Evolutionary conservation across 176 grass and related monocot species (phyloP), one percentile per base, ranked within the genome.

Genomic region (Cenchrus americanus): DNA sequence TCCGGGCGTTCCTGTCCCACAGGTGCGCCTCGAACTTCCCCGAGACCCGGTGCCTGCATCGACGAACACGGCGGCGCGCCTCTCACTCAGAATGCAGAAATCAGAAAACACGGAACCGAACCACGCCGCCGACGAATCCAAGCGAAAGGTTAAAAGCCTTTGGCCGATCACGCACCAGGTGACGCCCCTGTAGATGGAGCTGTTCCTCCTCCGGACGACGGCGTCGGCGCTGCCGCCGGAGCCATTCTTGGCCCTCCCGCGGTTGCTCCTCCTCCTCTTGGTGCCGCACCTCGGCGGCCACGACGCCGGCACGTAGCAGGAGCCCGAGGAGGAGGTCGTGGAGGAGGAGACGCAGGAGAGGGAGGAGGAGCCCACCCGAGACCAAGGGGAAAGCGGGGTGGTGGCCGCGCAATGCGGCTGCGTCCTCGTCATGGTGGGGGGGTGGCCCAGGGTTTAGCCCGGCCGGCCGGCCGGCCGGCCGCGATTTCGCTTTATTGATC

Each of bases 11-110:
- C 69, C 59, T 84, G 81, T 97, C 92, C 94, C 94, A 97, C 62
- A 97, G 83, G 76, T 92, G 88, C 50, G 92, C 92, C 83, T 94
- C 94, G 58, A 74, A 97, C 73, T 84, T 94, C 26, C 94, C 94
- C 4, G 94, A 62, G 55, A 24, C 69, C 85, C 61, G 80, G 85
- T 97, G 90, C 81, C 94, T 97, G 10, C 44, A 55, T 58, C 87
- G 69, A 41, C 22, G 42, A 9, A 55, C 44, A 71, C 55, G 37
- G 10, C 6, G 26, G 47, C 1, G 21, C 61, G 42, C 1, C 23
- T 50, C 42, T 10, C 77, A 37, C 15, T 43, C 72, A 59, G 23
- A 78, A 37, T 37, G 34, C 34, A 37, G 34, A 44, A 54, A 62
- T 32, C 42, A 57, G 14, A 30, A 43, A 43, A 15, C 58, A 57